Base-by-base conservation (phyloP, 768 basidiomycete species). In the Mycena sanguinolenta region DNA sequence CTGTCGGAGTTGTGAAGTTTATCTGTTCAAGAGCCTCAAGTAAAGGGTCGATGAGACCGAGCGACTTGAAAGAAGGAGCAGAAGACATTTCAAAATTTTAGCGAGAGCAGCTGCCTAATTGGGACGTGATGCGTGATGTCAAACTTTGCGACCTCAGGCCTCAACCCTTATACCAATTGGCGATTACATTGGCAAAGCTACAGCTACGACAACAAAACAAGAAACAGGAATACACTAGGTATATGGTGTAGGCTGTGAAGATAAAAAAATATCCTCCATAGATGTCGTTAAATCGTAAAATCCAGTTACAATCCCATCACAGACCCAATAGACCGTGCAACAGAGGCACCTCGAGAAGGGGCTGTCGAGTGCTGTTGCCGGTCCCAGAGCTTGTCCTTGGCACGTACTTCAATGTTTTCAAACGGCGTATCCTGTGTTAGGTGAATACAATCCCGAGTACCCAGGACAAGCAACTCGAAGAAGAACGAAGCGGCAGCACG, bases 401-500 rank as follows among this genome's bases (percentile, higher is more conserved):
- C 91, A 13, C 86, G 82, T 36, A 98, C 84, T 75, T 93, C 88
- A 66, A 99, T 98, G 80, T 97, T 95, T 70, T 91, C 93, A 76
- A 95, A 98, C 0, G 95, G 84, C 10, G 83, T 84, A 7, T 78
- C 75, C 79, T 99, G 98, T 9, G 89, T 82, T 52, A 99, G 81
- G 74, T 93, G 90, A 74, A 99, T 84, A 77, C 94, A 96, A 79
- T 98, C 97, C 38, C 95, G 91, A 5, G 97, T 98, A 13, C 95
- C 92, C 1, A 99, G 89, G 2, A 99, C 95, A 32, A 99, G 91
- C 38, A 98, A 82, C 80, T 99, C 98, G 78, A 99, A 99, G 87
- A 99, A 99, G 85, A 99, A 98, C 2, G 95, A 91, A 1, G 97
- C 90, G 1, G 97, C 96, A 16, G 96, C 98, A 49, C 95, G 90